Conservation (phyloP, 352 stramenopile genomes). For the Phytophthora multivora region DNA sequence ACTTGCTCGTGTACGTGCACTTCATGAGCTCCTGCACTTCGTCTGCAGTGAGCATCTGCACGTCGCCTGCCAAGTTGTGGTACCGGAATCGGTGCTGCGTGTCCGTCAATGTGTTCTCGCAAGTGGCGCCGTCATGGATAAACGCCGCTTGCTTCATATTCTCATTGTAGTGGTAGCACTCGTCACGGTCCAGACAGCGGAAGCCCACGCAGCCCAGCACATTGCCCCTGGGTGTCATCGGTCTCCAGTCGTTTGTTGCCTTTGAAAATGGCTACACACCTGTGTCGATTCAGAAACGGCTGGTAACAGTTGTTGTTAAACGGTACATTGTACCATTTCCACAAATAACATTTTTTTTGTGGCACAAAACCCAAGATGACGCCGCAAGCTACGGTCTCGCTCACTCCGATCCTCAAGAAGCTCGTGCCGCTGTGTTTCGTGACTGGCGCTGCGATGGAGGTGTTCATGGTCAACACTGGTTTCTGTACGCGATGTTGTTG, state of each 20-base stretch:
- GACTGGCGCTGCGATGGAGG: constrained; percentile 81
- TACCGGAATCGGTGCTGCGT: constrained; percentile 51
- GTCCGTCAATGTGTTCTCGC: constrained; percentile 34
- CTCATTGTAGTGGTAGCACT: constrained; percentile 62
- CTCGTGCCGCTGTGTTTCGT: constrained; percentile 87
- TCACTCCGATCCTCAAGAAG: constrained; percentile 81
- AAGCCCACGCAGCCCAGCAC: constrained; percentile 41
- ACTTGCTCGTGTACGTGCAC: constrained; percentile 74
- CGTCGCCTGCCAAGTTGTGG: constrained; percentile 25
- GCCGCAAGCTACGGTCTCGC: constrained; percentile 46
- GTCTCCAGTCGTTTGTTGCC: constrained; percentile 19
- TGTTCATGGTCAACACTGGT: constrained; percentile 91
- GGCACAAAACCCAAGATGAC: constrained; percentile 22
- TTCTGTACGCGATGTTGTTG: constrained; percentile 62
- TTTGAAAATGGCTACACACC: constrained; percentile 23
- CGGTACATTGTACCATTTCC: neutral
- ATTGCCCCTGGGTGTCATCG: neutral
- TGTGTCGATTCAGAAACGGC: constrained; percentile 22
- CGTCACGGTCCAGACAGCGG: constrained; percentile 67
- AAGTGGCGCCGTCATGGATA: constrained; percentile 44
- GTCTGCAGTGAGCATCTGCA: constrained; percentile 50
- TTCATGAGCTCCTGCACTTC: constrained; percentile 64
- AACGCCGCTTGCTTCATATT: constrained; percentile 38
- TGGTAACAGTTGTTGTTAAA: neutral
- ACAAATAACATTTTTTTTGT: neutral